These are phyloP conservation scores for Elsinoe australis DNA, from an alignment of 2,329 filamentous ascomycete genomes.

Conservation along the genomic window DNA sequence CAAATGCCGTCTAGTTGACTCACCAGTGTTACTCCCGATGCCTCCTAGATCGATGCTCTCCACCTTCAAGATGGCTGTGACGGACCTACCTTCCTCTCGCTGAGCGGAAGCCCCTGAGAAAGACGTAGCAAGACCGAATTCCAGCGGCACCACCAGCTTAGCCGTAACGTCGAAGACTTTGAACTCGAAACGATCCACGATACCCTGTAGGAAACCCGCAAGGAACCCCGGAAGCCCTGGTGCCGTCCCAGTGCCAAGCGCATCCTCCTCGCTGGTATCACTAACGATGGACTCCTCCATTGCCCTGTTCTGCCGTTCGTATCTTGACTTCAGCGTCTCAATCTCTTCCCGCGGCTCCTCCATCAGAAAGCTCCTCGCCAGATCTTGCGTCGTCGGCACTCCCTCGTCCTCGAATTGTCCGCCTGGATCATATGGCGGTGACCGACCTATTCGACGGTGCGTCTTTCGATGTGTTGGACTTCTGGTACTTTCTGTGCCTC, in stretches of 20 bases:
- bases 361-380: constrained; percentile 72
- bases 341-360: constrained; percentile 60
- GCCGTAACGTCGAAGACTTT: constrained; percentile 58
- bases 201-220: constrained; percentile 63
- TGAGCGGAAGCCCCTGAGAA: too few relatives aligned
- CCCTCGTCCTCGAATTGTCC: constrained; percentile 28
- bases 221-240: constrained; percentile 64
- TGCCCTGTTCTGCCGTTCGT: constrained; percentile 52
- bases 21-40: not conserved
- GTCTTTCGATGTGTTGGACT: constrained; percentile 31
- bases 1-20: not conserved
- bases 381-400: constrained; percentile 61
- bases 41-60: constrained; percentile 13
- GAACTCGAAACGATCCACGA: constrained; percentile 63
- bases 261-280: constrained; percentile 48
- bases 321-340: constrained; percentile 59
- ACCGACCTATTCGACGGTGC: constrained; percentile 29
- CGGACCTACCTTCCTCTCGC: constrained; percentile 30
- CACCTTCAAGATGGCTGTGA: constrained; percentile 2
- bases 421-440: constrained; percentile 23
- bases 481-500: constrained; percentile 25
- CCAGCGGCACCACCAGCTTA: constrained; percentile 48
- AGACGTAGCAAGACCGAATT: not conserved
- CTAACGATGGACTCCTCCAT: constrained; percentile 53
- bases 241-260: constrained; percentile 61